A percentile compares a stretch with the other conserved stretches of the same genome.
Conservation (phyloP, 352 stramenopile genomes). For the Albugo laibachii region DNA sequence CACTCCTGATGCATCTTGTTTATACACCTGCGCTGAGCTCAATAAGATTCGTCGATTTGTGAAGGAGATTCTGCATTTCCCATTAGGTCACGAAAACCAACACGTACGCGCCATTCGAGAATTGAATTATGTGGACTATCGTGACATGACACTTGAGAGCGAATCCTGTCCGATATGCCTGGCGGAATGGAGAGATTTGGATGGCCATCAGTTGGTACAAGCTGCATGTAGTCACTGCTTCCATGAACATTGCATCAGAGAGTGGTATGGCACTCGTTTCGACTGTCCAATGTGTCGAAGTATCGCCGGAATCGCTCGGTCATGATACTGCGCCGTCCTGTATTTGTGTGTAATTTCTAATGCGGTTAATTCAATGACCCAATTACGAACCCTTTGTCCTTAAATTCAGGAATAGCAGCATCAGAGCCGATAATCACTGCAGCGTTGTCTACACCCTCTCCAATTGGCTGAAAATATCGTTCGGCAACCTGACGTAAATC, state of each 20-base stretch:
- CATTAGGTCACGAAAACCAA: conserved; percentile 57
- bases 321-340: too few species aligned
- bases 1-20: too few species aligned
- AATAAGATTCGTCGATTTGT: conserved; percentile 35
- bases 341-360: too few species aligned
- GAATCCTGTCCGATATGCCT: conserved; percentile 69
- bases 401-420: conserved; percentile 19
- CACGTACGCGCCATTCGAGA: conserved; percentile 61
- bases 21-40: conserved; percentile 34
- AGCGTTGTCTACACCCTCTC: conserved; percentile 7
- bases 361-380: too few species aligned
- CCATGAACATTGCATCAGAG: conserved; percentile 77
- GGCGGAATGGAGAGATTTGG: conserved; percentile 63
- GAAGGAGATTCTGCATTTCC: conserved; percentile 75
- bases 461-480: too few species aligned
- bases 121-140: conserved; percentile 69
- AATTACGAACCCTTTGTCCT: conserved; percentile 15
- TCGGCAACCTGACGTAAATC: too few species aligned
- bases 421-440: conserved; percentile 53
- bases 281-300: conserved; percentile 78
- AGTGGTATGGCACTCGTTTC: conserved; percentile 76
- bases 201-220: conserved; percentile 64
- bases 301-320: conserved; percentile 22
- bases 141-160: conserved; percentile 61
- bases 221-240: conserved; percentile 73